phyloP scores from a whole-genome alignment of 768 basidiomycete species.

The Suillus tomentosus region DNA sequence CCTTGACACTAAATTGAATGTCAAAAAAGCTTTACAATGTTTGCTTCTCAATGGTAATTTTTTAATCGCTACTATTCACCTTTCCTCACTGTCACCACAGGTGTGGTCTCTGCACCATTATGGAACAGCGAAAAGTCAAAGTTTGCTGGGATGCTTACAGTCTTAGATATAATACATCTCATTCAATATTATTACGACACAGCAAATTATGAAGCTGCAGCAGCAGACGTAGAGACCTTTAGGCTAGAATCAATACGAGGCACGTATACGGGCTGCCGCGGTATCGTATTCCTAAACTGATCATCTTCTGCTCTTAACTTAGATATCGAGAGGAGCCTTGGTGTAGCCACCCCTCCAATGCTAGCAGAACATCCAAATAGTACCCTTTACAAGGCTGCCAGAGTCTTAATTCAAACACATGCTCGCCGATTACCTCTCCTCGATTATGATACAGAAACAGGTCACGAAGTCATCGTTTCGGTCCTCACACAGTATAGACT shows the following conservation, averaged over 20 bases:
- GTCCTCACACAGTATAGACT: constrained; percentile 97
- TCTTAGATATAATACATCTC: constrained; percentile 98
- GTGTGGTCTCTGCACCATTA: constrained; percentile 95
- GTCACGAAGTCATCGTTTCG: constrained; percentile 93
- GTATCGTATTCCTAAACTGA: constrained; percentile 14
- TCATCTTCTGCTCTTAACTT: constrained; percentile 33
- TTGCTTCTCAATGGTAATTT: constrained; percentile 73
- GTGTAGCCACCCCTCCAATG: constrained; percentile 90
- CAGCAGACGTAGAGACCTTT: constrained; percentile 90
- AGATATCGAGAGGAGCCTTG: constrained; percentile 91
- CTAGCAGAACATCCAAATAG: constrained; percentile 85
- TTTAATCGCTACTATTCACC: not conserved
- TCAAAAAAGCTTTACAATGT: constrained; percentile 92
- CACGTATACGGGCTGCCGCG: constrained; percentile 35
- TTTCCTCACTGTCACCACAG: constrained; percentile 41
- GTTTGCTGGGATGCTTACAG: constrained; percentile 98
- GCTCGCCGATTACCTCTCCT: constrained; percentile 93
- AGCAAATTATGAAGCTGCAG: constrained; percentile 77
- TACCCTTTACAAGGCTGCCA: constrained; percentile 88
- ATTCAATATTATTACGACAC: constrained; percentile 98
- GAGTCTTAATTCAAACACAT: constrained; percentile 90
- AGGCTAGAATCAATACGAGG: constrained; percentile 88
- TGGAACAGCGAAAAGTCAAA: constrained; percentile 95
- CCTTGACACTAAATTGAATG: constrained; percentile 92
- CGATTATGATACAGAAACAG: constrained; percentile 90